Evolutionary conservation across 2,329 filamentous ascomycete genomes (phyloP).

Genomic region (Gnomoniopsis smithogilvyi): DNA sequence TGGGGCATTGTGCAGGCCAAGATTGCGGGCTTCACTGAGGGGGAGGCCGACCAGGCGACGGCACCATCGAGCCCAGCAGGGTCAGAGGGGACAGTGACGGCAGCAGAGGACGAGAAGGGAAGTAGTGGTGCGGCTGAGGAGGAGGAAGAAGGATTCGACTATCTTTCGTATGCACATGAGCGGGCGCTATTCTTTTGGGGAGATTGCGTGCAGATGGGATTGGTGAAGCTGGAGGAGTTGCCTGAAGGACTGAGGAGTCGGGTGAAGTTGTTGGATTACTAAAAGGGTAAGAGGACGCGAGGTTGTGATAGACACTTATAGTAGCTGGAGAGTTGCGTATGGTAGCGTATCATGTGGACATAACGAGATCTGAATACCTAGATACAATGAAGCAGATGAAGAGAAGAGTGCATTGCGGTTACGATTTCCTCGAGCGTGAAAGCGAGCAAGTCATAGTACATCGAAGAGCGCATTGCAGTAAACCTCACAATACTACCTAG

Average conservation of each 20-base stretch:
- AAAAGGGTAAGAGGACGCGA: slow-evolving; percentile 14
- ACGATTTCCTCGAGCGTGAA: too few species aligned
- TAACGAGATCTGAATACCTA: too few species aligned
- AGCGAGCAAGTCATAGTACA: too few species aligned
- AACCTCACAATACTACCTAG: too few species aligned
- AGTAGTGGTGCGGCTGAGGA: slow-evolving; percentile 40
- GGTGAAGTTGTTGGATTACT: slow-evolving; percentile 70
- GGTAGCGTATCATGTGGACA: too few species aligned
- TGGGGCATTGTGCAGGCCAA: slow-evolving; percentile 98
- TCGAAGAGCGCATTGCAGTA: too few species aligned
- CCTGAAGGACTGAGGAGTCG: slow-evolving; percentile 61
- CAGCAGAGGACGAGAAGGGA: slow-evolving; percentile 19
- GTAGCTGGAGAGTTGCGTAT: not conserved
- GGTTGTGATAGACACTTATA: not conserved
- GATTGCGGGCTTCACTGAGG: slow-evolving; percentile 64
- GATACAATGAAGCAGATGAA: too few species aligned
- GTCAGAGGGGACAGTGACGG: slow-evolving; percentile 24
- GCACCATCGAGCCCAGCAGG: slow-evolving; percentile 17
- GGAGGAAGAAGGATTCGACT: slow-evolving; percentile 81
- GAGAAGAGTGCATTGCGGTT: too few species aligned
- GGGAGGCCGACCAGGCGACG: slow-evolving; percentile 30
- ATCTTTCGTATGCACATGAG: slow-evolving; percentile 86
- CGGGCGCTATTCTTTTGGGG: slow-evolving; percentile 93
- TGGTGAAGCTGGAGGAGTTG: slow-evolving; percentile 73
- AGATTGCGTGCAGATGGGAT: slow-evolving; percentile 73